These are phyloP conservation scores for Heritiera littoralis DNA, from an alignment of 345 rosid species.

Conservation along the genomic window DNA sequence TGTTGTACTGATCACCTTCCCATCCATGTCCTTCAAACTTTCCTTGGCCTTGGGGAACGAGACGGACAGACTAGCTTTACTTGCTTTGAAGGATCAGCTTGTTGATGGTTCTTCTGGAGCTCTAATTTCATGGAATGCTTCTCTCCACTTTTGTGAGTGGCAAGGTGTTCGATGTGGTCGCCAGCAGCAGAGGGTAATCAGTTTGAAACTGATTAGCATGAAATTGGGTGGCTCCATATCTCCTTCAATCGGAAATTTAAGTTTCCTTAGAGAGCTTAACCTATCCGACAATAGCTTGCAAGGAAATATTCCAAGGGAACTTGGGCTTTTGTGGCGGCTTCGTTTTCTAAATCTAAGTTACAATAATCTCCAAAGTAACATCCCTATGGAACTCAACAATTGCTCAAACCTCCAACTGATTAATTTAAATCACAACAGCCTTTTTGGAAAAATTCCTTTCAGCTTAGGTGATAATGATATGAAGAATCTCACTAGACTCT, in stretches of 20 bases:
- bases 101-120: neutral
- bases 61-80: neutral
- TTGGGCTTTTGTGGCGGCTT: too few species aligned
- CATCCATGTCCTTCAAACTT: neutral
- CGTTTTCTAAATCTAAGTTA: too few species aligned
- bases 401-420: neutral
- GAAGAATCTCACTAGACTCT: neutral
- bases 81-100: slow-evolving; percentile 2
- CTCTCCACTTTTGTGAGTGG: slow-evolving; percentile 30
- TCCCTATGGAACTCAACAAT: neutral
- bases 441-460: neutral
- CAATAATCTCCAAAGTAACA: neutral
- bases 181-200: neutral
- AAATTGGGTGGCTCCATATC: neutral
- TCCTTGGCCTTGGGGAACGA: neutral
- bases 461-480: neutral
- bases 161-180: slow-evolving; percentile 22
- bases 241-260: neutral
- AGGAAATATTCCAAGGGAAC: too few species aligned
- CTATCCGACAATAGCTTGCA: too few species aligned
- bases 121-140: neutral
- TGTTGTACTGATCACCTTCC: neutral
- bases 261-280: neutral
- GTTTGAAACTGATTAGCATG: neutral
- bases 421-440: neutral